phyloP scores from a whole-genome alignment of 345 rosid genomes.

The Crucihimalaya himalaica region DNA sequence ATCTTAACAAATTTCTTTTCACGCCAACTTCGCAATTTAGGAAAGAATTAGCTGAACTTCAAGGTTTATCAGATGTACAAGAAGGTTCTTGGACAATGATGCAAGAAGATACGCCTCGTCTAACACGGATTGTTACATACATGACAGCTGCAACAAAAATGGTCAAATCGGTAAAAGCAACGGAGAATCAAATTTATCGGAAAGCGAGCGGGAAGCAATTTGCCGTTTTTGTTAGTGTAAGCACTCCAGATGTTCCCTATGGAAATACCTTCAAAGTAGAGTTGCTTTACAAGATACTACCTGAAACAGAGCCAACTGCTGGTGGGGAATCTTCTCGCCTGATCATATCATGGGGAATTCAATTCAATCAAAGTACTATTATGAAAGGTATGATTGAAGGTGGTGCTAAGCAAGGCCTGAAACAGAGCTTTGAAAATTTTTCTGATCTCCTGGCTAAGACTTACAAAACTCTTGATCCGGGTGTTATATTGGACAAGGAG shows the following conservation, averaged over 20 bases:
- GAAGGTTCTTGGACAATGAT: conserved; percentile 76
- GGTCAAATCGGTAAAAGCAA: conserved; percentile 78
- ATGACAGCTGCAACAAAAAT: conserved; percentile 72
- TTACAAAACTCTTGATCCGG: conserved; percentile 48
- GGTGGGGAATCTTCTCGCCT: conserved; percentile 65
- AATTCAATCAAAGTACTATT: conserved; percentile 64
- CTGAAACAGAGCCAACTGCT: conserved; percentile 50
- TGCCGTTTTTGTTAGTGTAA: conserved; percentile 54
- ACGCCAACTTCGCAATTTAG: conserved; percentile 66
- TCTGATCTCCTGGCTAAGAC: conserved; percentile 54
- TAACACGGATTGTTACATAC: conserved; percentile 58
- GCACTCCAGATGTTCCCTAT: conserved; percentile 84
- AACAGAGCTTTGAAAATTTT: conserved; percentile 73
- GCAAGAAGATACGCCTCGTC: conserved; percentile 43
- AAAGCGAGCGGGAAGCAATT: conserved; percentile 61
- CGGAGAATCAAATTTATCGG: conserved; percentile 71
- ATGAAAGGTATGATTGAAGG: conserved; percentile 91
- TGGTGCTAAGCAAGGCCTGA: conserved; percentile 79
- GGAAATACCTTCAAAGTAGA: conserved; percentile 67
- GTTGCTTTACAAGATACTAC: conserved; percentile 77
- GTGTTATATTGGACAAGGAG: conserved; percentile 47
- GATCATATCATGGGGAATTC: conserved; percentile 72
- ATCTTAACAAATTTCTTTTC: conserved; percentile 72
- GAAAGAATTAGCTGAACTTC: conserved; percentile 67
- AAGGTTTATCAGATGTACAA: conserved; percentile 63